A percentile compares a stretch with the other conserved stretches of the same genome.
Conservation (phyloP, 2,329 filamentous ascomycete species). For the Ceratocystis ficicola region DNA sequence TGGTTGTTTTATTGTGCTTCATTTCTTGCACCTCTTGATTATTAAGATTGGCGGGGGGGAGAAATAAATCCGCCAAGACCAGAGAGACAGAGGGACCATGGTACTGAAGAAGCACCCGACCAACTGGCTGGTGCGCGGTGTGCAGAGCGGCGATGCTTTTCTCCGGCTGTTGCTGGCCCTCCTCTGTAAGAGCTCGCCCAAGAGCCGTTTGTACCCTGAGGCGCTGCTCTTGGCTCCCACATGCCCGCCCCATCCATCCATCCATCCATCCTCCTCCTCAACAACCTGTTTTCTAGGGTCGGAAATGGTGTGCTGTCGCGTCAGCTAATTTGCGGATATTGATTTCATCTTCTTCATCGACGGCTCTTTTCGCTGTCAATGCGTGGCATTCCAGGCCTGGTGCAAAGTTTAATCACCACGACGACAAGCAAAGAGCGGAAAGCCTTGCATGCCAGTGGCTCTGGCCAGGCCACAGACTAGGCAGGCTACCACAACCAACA, state of each 20-base stretch:
- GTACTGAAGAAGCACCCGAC: background rate
- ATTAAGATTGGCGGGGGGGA: constrained; percentile 4
- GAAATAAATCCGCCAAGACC: constrained; percentile 7
- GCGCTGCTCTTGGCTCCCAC: too few relatives aligned
- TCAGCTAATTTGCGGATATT: background rate
- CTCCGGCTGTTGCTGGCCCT: too few relatives aligned
- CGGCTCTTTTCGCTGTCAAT: background rate
- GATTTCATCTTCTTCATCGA: background rate
- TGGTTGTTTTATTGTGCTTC: background rate
- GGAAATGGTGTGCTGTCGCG: background rate
- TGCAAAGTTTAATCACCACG: background rate
- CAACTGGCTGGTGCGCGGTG: background rate
- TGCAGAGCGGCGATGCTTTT: too few relatives aligned
- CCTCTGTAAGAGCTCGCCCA: too few relatives aligned
- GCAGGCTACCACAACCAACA: background rate
- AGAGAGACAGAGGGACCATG: background rate
- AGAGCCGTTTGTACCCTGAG: too few relatives aligned
- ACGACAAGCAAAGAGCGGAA: background rate
- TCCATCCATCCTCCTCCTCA: too few relatives aligned
- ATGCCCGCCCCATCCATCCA: background rate
- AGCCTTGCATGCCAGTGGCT: too few relatives aligned
- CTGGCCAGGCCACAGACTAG: background rate
- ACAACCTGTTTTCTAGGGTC: background rate
- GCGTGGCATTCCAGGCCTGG: background rate
- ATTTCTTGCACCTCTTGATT: background rate